A percentile compares a stretch with the other conserved stretches of the same genome.
Conservation (phyloP, 2,329 filamentous ascomycete species). For the Scorias spongiosa region DNA sequence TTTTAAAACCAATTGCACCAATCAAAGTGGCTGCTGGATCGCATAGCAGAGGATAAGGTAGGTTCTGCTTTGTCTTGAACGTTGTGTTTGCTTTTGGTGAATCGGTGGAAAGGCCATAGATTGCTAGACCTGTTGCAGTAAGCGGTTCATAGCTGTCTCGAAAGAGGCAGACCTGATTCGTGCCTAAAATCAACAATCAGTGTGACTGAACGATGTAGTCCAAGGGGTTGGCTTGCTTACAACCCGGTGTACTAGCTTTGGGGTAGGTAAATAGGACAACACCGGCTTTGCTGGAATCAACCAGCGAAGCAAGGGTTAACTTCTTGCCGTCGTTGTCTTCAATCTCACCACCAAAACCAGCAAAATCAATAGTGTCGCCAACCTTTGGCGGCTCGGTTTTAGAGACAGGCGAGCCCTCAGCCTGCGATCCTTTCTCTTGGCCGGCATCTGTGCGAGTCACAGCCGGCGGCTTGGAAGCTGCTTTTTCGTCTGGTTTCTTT, state of each 20-base stretch:
- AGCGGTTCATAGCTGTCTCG: constrained; percentile 68
- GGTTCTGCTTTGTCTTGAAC: constrained; percentile 81
- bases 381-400: constrained; percentile 20
- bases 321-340: constrained; percentile 72
- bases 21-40: constrained; percentile 64
- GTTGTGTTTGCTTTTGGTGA: constrained; percentile 81
- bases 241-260: constrained; percentile 84
- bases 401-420: constrained; percentile 1
- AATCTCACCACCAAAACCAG: constrained; percentile 51
- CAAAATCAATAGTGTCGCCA: constrained; percentile 38
- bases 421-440: constrained; percentile 2
- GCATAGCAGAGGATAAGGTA: constrained; percentile 79
- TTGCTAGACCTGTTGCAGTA: constrained; percentile 62
- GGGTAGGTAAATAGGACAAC: constrained; percentile 93
- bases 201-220: neutral
- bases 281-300: constrained; percentile 69
- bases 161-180: constrained; percentile 84
- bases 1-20: constrained; percentile 75
- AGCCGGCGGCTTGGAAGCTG: constrained; percentile 16
- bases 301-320: constrained; percentile 63
- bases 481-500: constrained; percentile 14
- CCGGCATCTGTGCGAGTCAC: constrained; percentile 5
- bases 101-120: constrained; percentile 83
- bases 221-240: constrained; percentile 42
- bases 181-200: constrained; percentile 44